Conservation (phyloP, 352 stramenopile species). For the Phytophthora pistaciae region DNA sequence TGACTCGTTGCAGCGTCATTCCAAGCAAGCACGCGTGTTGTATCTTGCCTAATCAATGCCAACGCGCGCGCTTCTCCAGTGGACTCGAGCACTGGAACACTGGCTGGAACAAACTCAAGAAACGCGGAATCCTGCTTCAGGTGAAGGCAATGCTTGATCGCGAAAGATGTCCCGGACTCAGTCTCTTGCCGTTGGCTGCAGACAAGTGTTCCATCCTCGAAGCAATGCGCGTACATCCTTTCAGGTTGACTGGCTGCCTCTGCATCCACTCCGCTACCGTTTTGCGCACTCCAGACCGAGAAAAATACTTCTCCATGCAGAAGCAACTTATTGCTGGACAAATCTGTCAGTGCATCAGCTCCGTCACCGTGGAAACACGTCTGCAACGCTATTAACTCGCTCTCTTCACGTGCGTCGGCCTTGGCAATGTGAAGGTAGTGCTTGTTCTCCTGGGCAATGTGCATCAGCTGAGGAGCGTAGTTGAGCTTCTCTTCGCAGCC, state of each 20-base stretch:
- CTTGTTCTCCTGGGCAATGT: conserved; percentile 42
- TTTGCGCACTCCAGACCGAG: conserved; percentile 1
- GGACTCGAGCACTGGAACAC: conserved; percentile 21
- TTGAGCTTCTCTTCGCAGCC: conserved; percentile 16
- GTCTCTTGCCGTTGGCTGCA: conserved; percentile 27
- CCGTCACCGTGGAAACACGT: conserved; percentile 32
- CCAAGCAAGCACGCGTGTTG: conserved; percentile 29
- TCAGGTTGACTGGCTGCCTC: conserved; percentile 9
- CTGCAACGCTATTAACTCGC: conserved; percentile 45
- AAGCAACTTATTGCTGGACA: conserved; percentile 43
- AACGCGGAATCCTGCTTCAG: conserved; percentile 55
- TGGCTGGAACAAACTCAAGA: conserved; percentile 44
- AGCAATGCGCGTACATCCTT: conserved; percentile 43
- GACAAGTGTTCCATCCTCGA: conserved; percentile 46
- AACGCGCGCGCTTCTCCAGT: conserved; percentile 24
- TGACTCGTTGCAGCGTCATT: conserved; percentile 27
- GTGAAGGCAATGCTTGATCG: conserved; percentile 32
- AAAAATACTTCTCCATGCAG: conserved; percentile 41
- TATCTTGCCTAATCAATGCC: conserved; percentile 37
- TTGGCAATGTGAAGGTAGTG: conserved; percentile 40
- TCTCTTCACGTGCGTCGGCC: conserved; percentile 35
- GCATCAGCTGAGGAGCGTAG: conserved; percentile 33
- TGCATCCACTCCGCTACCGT: background rate
- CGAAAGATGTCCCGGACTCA: conserved; percentile 14
- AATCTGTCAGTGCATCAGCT: conserved; percentile 30